A percentile compares a stretch with the other conserved stretches of the same genome.
These are phyloP conservation scores for Saccharomycodes ludwigii DNA, from an alignment of 805 yeast species.

Conservation along the genomic window DNA sequence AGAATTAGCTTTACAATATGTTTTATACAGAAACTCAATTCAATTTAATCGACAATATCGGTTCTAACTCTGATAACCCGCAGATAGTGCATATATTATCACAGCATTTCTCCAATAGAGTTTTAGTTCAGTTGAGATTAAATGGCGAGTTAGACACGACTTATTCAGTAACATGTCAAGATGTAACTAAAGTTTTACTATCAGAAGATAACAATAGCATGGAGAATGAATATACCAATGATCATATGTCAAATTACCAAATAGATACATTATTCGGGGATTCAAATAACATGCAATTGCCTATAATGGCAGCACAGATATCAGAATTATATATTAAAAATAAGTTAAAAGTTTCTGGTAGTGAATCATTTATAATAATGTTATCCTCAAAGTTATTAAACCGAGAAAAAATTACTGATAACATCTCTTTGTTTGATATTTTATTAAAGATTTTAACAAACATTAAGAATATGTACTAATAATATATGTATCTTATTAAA, in stretches of 20 bases:
- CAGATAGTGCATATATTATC: background rate
- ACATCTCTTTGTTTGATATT: constrained; percentile 8
- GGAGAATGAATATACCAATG: background rate
- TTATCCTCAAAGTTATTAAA: constrained; percentile 16
- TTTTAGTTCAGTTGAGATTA: constrained; percentile 17
- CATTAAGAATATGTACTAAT: too few relatives aligned
- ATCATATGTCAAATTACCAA: background rate
- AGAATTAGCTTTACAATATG: constrained; percentile 3
- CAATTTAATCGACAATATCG: too few relatives aligned
- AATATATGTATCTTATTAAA: too few relatives aligned
- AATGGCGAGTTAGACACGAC: constrained; percentile 34
- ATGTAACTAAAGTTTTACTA: constrained; percentile 5
- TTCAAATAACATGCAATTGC: constrained; percentile 33
- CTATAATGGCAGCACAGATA: constrained; percentile 35
- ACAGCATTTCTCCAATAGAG: constrained; percentile 16
- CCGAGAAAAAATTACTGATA: background rate
- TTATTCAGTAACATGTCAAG: constrained; percentile 25
- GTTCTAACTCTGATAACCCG: too few relatives aligned
- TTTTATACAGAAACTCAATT: too few relatives aligned
- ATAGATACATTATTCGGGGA: constrained; percentile 31
- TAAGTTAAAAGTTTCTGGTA: background rate
- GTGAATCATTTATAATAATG: constrained; percentile 5
- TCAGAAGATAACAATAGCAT: background rate
- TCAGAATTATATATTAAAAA: constrained; percentile 19
- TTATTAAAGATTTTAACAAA: constrained; percentile 10